Base-by-base conservation (phyloP, 2,329 filamentous ascomycete genomes). In the Ophiocordyceps camponoti-rufipedis region DNA sequence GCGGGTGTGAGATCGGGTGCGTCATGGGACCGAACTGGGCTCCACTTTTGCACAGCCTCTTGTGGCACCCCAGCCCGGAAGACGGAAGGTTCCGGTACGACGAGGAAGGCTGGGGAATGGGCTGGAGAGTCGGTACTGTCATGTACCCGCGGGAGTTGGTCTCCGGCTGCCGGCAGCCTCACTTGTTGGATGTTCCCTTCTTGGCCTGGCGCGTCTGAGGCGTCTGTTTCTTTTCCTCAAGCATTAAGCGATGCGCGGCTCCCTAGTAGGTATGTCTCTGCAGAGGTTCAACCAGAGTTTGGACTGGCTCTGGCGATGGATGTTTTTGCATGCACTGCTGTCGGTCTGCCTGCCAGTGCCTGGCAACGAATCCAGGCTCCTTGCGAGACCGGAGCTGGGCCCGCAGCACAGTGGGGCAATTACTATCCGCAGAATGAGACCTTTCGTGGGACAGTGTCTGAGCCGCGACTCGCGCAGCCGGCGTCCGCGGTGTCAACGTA, bases 11-110 rank as follows among this genome's bases (percentile, higher is more conserved):
- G 39, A 53, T 52, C 52, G 50, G 53, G 49, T 61, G 60, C 61
- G 60, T 64, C 61, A 64, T 63, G 59, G 50, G 60, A 61, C 58
- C 50, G 29, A 33, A 28, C 47, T 50, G 48, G 53, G 54, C 56
- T 33, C 42, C 35, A 33, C 45, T 49, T 49, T 38, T 16, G 16
- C 28, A 13, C 29, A 10, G 29, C 12, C 29, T 31, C 29, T 23
- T 31, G 29, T 31, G 29, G 12, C 29, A 31, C 29, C 12, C 6
- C 9, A 31, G 12, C 29, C 8, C 29, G 7, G 29, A 10, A 3
- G 29, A 31, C 8, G 12, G 4, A 31, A 31, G 29, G 23, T 23
- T 23, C 3, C 23, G 23, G 23, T 23, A 23, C 23, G 23, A 23
- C 5, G 23, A 23, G 5, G 23, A 23, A 23, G 23, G 23, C 23